Evolutionary conservation across 1,139 yeast genomes (phyloP), one percentile per base, ranked within the genome.

Genomic region (Saccharomyces pastorianus): DNA sequence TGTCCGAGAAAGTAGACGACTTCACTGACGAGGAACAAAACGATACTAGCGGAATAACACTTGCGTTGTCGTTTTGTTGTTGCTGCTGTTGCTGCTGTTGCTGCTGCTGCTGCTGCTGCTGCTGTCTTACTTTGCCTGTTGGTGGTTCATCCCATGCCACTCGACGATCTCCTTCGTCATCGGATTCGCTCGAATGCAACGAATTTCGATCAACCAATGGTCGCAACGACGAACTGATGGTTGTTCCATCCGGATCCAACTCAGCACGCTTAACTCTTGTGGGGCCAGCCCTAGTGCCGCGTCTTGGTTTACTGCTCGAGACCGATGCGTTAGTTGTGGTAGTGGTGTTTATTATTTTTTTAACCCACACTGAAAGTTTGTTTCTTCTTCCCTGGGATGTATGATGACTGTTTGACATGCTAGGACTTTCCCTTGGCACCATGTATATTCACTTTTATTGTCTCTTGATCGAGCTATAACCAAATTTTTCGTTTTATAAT

Each of bases 11-110:
- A 2, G 72, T 69, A 1, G 72, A 68, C 0, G 74, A 71, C 51
- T 70, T 66, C 6, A 67, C 59, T 0, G 82, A 81, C 1, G 73
- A 65, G 1, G 83, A 78, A 25, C 76, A 71, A 47, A 79, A 70
- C 20, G 84, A 80, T 56, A 79, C 74, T 50, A 81, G 67, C 0
- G 85, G 84, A 3, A 73, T 74, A 25, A 83, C 79, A 59, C 53
- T 27, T 48, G 77, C 70, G 59, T 74, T 73, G 53, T 74, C 78
- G 3, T 53, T 9, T 13, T 34, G 42, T 50, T 28, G 34, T 46
- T 34, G 38, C 13, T 25, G 53, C 53, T 38, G 44, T 38, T 28
- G 34, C 49, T 34, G 38, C n/a, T 9, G 44, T 2, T 17, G 51
- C n/a, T 9, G 44, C 20, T 17, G 51, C n/a, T 9, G 44, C 38